A percentile compares a stretch with the other conserved stretches of the same genome.
Evolutionary conservation across 2,329 filamentous ascomycete species (phyloP).

Genomic region (Hysterium pulicare): DNA sequence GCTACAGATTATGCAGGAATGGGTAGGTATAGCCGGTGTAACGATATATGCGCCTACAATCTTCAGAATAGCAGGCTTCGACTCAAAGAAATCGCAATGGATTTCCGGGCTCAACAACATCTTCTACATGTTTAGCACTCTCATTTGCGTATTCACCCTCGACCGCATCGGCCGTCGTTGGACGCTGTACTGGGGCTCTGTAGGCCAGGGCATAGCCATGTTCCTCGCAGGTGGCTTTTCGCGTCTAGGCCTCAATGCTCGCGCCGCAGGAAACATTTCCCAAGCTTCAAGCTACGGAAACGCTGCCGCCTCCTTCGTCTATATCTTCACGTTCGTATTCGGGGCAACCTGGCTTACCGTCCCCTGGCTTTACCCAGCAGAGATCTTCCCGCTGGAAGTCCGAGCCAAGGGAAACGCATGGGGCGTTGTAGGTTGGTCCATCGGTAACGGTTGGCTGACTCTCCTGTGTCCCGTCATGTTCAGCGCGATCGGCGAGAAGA

Average conservation of each 20-base stretch:
- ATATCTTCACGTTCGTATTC: constrained; percentile 64
- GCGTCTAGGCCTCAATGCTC: constrained; percentile 50
- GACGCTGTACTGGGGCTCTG: constrained; percentile 67
- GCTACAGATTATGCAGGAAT: constrained; percentile 69
- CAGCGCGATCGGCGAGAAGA: constrained; percentile 63
- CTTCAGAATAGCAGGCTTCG: constrained; percentile 66
- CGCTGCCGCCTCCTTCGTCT: constrained; percentile 68
- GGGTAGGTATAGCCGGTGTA: constrained; percentile 67
- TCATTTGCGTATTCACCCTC: constrained; percentile 67
- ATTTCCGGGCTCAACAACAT: constrained; percentile 48
- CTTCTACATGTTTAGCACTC: constrained; percentile 61
- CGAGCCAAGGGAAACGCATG: constrained; percentile 72
- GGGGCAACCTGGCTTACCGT: constrained; percentile 62
- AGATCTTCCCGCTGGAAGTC: constrained; percentile 70
- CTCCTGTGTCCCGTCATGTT: constrained; percentile 48
- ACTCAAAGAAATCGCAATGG: constrained; percentile 45
- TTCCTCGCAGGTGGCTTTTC: constrained; percentile 64
- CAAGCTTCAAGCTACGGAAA: constrained; percentile 56
- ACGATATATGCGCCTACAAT: constrained; percentile 59
- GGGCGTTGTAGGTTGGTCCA: constrained; percentile 73
- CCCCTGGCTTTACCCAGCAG: constrained; percentile 61
- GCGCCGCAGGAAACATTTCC: constrained; percentile 42
- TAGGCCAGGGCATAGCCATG: constrained; percentile 63
- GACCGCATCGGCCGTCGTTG: constrained; percentile 66
- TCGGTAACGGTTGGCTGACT: constrained; percentile 66